A percentile compares a stretch with the other conserved stretches of the same genome.
phyloP scores from a whole-genome alignment of 2,329 filamentous ascomycete genomes.

The Hansfordia pulvinata region DNA sequence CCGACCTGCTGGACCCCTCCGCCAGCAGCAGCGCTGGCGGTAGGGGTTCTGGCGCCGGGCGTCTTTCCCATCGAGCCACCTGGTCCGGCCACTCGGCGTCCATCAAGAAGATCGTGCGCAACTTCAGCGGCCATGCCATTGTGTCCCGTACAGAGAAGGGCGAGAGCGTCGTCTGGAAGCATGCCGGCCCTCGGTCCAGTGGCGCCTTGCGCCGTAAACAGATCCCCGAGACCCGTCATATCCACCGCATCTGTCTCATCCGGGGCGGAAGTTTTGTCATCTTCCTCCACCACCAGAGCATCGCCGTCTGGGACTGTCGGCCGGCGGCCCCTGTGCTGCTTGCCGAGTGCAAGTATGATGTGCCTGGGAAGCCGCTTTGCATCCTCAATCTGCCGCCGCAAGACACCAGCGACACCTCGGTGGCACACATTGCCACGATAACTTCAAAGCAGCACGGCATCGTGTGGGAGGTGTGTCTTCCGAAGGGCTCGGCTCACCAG shows the following conservation, averaged over 20 bases:
- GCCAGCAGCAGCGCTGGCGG: conserved; percentile 39
- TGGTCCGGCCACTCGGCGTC: conserved; percentile 78
- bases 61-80: conserved; percentile 47
- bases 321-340: conserved; percentile 43
- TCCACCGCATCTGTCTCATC: conserved; percentile 68
- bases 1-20: conserved; percentile 65
- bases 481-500: conserved; percentile 23
- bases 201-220: conserved; percentile 44
- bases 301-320: conserved; percentile 73
- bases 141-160: conserved; percentile 69
- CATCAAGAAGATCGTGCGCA: conserved; percentile 77
- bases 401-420: conserved; percentile 39
- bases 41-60: too few species aligned
- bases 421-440: conserved; percentile 67
- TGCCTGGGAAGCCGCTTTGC: conserved; percentile 63
- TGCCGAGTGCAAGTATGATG: conserved; percentile 39
- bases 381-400: conserved; percentile 58
- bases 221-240: conserved; percentile 54
- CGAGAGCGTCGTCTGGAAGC: conserved; percentile 74
- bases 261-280: conserved; percentile 67
- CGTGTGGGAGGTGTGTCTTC: conserved; percentile 65
- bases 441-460: conserved; percentile 66
- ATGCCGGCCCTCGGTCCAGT: too few species aligned
- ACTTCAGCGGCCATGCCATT: conserved; percentile 65
- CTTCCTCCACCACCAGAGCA: conserved; percentile 57